Evolutionary conservation across 129 eudicot genomes (phyloP).

Genomic region (Tagetes erecta): DNA sequence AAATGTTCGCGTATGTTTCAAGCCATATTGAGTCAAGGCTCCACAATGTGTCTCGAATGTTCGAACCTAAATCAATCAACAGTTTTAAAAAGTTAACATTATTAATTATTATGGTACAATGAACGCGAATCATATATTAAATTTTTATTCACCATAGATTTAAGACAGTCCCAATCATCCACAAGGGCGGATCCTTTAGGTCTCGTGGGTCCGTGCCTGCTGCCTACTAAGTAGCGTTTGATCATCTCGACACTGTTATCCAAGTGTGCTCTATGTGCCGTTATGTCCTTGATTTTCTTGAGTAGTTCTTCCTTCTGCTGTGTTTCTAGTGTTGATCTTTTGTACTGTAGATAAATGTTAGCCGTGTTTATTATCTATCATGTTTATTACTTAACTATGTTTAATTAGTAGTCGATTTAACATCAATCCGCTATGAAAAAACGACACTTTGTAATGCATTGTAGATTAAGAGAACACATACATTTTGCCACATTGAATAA

Average conservation of each 20-base stretch:
- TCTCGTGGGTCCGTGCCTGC: background rate
- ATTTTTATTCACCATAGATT: conserved; percentile 18
- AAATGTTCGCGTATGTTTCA: conserved; percentile 71
- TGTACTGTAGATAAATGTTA: conserved; percentile 8
- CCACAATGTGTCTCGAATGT: conserved; percentile 52
- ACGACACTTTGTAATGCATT: no score
- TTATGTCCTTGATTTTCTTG: conserved; percentile 28
- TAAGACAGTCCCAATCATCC: conserved; percentile 40
- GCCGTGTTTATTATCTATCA: no score
- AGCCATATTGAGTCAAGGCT: conserved; percentile 67
- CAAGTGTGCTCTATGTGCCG: conserved; percentile 24
- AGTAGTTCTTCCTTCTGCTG: conserved; percentile 20
- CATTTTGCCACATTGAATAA: conserved; percentile 64
- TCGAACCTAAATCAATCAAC: conserved; percentile 45
- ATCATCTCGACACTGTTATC: conserved; percentile 20
- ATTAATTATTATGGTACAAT: no score
- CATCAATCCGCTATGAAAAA: no score
- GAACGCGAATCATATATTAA: no score
- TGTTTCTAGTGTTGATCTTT: background rate
- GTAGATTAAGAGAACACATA: conserved; percentile 11
- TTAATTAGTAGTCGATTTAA: no score
- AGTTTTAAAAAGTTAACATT: background rate
- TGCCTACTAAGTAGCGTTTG: conserved; percentile 5
- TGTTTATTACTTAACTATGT: no score
- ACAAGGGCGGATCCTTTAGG: conserved; percentile 28